phyloP scores from a whole-genome alignment of 352 stramenopile species.

The Globisporangium barbulae region DNA sequence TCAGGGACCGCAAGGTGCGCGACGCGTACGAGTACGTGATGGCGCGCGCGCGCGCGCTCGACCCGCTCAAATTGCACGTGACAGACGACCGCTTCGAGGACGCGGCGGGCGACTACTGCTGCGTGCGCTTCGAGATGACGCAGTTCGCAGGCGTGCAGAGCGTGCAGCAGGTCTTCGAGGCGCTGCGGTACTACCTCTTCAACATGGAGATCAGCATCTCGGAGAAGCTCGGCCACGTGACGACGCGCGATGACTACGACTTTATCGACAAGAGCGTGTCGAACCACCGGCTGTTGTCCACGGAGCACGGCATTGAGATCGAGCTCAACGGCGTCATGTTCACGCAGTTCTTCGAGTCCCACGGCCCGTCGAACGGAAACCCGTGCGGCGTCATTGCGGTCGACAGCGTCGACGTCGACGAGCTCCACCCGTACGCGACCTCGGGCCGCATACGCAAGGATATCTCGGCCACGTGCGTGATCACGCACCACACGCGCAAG shows the following conservation, averaged over 20 bases:
- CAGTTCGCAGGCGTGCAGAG: constrained; percentile 35
- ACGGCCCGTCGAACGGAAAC: constrained; percentile 16
- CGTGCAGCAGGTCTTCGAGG: constrained; percentile 51
- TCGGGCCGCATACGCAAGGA: constrained; percentile 42
- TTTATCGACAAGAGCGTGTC: constrained; percentile 35
- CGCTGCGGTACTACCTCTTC: constrained; percentile 50
- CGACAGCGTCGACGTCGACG: constrained; percentile 50
- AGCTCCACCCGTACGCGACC: constrained; percentile 45
- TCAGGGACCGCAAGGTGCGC: constrained; percentile 16
- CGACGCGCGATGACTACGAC: constrained; percentile 53
- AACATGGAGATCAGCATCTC: constrained; percentile 63
- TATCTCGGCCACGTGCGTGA: constrained; percentile 41
- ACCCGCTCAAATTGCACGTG: constrained; percentile 30
- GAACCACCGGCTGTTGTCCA: constrained; percentile 54
- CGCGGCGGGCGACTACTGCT: constrained; percentile 41
- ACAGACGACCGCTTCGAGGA: constrained; percentile 48
- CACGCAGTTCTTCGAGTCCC: constrained; percentile 29
- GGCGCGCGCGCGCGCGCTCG: constrained; percentile 20
- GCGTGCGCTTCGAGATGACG: constrained; percentile 54
- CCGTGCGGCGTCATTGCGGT: constrained; percentile 35
- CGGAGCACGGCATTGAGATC: constrained; percentile 33
- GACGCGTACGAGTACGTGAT: constrained; percentile 28
- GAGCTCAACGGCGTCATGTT: constrained; percentile 56
- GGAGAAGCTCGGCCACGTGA: constrained; percentile 52
- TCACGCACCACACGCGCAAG: constrained; percentile 19